Base-by-base conservation (phyloP, 805 yeast genomes). In the Blastobotrys chiropterorum region DNA sequence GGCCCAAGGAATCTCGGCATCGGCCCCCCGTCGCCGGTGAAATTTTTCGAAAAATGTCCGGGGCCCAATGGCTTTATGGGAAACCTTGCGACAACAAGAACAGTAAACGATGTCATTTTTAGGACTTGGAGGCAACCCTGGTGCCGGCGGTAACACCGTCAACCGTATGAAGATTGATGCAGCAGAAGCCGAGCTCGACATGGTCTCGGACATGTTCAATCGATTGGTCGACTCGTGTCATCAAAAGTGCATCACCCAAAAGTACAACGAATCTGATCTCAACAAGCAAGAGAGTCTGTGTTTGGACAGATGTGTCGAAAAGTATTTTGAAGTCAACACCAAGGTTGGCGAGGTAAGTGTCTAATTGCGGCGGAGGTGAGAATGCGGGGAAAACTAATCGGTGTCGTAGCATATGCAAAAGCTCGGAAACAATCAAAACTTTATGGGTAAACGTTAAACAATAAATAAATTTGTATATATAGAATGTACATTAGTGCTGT, bases 181-280 rank as follows among this genome's bases (percentile, higher is more conserved):
- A 59, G 99, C 99, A 49, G 98, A 92, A 73, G 87, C 96, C 53
- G 99, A 92, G 72, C 79, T 92, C 60, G 99, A 92, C 70, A 85
- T 94, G 83, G 96, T 92, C 62, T 90, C 97, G 40, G 96, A 94
- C 62, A 90, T 92, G 97, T 92, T 92, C 81, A 92, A 92, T 80
- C 63, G 83, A 64, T 76, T 90, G 63, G 95, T 90, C 20, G 90
- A 85, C 63, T 85, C 88, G 61, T 90, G 98, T 69, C 94, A 90
- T 71, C 70, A 73, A 60, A 90, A 90, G 73, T 90, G 98, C 74
- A 85, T 90, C 67, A 44, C 60, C 65, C 74, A 73, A 57, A 62
- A 73, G 49, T 90, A 90, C 73, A 62, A 70, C 49, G 90, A 87
- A 50, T 85, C 89, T 51, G 90, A 83, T 20, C 75, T 90, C 56